These are phyloP conservation scores for Scorias spongiosa DNA, from an alignment of 2,329 filamentous ascomycete genomes.

Conservation along the genomic window DNA sequence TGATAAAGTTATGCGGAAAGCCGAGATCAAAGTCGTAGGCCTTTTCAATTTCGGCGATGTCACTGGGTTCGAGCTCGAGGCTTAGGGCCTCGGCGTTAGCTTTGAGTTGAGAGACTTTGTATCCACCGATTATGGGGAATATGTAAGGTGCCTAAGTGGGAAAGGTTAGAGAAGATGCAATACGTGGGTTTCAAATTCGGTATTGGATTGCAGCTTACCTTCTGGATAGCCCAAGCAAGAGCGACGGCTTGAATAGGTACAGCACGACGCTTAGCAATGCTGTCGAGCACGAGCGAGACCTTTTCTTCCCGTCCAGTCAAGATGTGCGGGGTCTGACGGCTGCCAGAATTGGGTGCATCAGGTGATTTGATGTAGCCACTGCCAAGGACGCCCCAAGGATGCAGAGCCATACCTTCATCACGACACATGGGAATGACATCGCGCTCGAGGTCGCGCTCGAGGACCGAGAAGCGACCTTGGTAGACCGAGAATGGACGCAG, in stretches of 20 bases:
- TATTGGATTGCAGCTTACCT: neutral
- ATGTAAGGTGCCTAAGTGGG: slow-evolving; percentile 38
- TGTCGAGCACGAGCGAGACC: no score
- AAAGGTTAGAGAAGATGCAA: slow-evolving; percentile 32
- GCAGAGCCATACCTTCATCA: slow-evolving; percentile 26
- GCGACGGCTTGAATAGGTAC: neutral
- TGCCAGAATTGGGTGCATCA: no score
- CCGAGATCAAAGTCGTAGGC: slow-evolving; percentile 44
- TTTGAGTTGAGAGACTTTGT: slow-evolving; percentile 53
- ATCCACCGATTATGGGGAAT: slow-evolving; percentile 57
- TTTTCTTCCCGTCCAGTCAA: no score
- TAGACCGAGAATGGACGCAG: slow-evolving; percentile 24
- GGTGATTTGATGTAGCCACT: neutral
- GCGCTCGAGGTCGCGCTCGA: slow-evolving; percentile 24
- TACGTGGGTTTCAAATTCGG: slow-evolving; percentile 33
- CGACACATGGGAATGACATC: slow-evolving; percentile 27
- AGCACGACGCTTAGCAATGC: neutral
- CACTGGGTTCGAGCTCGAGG: slow-evolving; percentile 39
- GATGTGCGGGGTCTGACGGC: no score
- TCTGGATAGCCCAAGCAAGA: neutral
- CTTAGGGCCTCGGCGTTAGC: slow-evolving; percentile 50
- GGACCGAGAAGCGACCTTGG: slow-evolving; percentile 24
- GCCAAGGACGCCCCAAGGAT: slow-evolving; percentile 20
- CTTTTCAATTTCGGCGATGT: slow-evolving; percentile 48
- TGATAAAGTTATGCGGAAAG: slow-evolving; percentile 39